phyloP scores from a whole-genome alignment of 1,284 basidiomycete species.

The Leccinum proliferum region DNA sequence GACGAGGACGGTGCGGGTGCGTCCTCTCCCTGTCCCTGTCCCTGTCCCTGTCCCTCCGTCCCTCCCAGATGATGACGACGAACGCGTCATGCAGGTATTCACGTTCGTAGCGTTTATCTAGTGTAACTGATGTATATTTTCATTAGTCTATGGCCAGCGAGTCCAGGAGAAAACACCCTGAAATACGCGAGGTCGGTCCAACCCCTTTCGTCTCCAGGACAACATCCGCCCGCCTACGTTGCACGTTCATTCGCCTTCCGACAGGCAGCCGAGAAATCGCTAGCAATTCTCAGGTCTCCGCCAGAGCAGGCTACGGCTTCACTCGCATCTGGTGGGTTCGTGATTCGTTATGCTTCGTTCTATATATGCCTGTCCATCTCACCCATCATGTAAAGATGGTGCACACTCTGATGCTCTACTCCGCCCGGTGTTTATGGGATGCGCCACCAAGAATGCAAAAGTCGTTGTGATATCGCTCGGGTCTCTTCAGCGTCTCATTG shows the following conservation, averaged over 20 bases:
- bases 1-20: too few relatives aligned
- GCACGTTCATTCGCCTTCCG: neutral
- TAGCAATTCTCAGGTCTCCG: slow-evolving; percentile 71
- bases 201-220: too few relatives aligned
- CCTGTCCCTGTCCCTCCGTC: too few relatives aligned
- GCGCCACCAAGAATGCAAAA: slow-evolving; percentile 90
- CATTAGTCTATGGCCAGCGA: too few relatives aligned
- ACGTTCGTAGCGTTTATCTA: too few relatives aligned
- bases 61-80: too few relatives aligned
- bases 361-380: slow-evolving; percentile 1
- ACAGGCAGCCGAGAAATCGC: slow-evolving; percentile 80
- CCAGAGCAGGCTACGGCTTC: slow-evolving; percentile 64
- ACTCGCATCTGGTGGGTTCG: slow-evolving; percentile 54
- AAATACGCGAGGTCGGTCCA: too few relatives aligned
- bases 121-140: too few relatives aligned
- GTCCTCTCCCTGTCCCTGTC: too few relatives aligned
- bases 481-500: slow-evolving; percentile 87
- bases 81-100: too few relatives aligned
- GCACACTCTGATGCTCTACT: slow-evolving; percentile 79
- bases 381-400: slow-evolving; percentile 47
- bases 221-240: too few relatives aligned
- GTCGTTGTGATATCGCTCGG: slow-evolving; percentile 90
- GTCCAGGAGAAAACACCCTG: too few relatives aligned
- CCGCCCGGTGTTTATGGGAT: slow-evolving; percentile 90
- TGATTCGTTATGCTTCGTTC: neutral